Base-by-base conservation (phyloP, 768 basidiomycete species). In the Calocybe indica region DNA sequence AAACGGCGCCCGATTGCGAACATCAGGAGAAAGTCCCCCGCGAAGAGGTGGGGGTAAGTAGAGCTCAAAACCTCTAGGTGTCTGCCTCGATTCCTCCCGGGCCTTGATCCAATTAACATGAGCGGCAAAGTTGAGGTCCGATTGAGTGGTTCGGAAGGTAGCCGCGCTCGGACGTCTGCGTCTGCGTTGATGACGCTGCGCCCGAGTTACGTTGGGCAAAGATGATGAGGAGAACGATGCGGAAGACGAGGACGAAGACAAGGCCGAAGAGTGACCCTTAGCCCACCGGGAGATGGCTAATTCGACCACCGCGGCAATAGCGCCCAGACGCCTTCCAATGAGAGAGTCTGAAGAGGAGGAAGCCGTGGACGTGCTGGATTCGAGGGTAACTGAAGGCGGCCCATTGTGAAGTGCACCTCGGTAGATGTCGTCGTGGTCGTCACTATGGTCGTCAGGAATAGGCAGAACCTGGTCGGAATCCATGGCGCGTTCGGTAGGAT, bases 251-350 rank as follows among this genome's bases (percentile, higher is more conserved):
- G 75, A 72, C 1, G 71, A 69, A 1, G 75, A 71, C n/a, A 74
- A 74, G 0, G 77, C 65, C 9, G 73, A 72, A 7, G 71, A 68
- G 57, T 71, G 73, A 37, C 73, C 71, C 51, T 79, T 70, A 14
- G 85, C 84, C 86, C 86, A 89, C 50, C 80, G 76, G 34, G 81
- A 67, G 49, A 88, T 85, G 6, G 85, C 85, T 42, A 75, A 71
- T 53, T 89, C 87, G 7, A 88, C 73, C 34, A 83, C 75, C 1
- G 82, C 73, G 13, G 83, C 74, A 31, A 82, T 69, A 14, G 74
- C 71, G 6, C 78, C 79, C 31, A 79, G 65, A 5, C 69, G 67
- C 28, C 74, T 68, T 29, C 66, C 69, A 40, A 61, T 60, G 37
- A 60, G 58, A 12, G 62, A 66, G 7, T 69, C 69, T 9, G 67